Evolutionary conservation across 2,329 filamentous ascomycete species (phyloP).

Genomic region (Xylaria sp.): DNA sequence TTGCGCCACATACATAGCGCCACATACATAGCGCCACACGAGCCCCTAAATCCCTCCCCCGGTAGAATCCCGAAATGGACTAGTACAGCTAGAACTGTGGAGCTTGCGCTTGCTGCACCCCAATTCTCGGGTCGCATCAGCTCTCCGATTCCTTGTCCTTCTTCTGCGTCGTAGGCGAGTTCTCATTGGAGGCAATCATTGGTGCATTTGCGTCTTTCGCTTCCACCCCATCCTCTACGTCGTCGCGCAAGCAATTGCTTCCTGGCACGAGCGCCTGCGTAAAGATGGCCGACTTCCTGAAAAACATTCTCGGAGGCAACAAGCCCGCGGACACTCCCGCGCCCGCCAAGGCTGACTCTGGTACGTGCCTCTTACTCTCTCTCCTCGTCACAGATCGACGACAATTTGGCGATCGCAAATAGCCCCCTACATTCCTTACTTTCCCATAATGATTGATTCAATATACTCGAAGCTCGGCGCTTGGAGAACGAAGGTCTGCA

Average conservation of each 20-base stretch:
- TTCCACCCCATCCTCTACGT: slow-evolving; percentile 34
- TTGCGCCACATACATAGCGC: slow-evolving; percentile 29
- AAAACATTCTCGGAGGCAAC: slow-evolving; percentile 75
- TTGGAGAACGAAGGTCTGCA: background rate
- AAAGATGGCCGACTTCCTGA: slow-evolving; percentile 69
- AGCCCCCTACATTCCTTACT: background rate
- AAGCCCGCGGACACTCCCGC: slow-evolving; percentile 67
- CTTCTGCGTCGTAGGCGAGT: slow-evolving; percentile 24
- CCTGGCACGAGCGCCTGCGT: slow-evolving; percentile 43
- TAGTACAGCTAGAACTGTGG: slow-evolving; percentile 13
- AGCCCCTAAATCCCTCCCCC: no score
- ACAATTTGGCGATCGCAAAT: background rate
- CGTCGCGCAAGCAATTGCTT: slow-evolving; percentile 38
- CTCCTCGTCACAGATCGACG: slow-evolving; percentile 1
- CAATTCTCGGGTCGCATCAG: slow-evolving; percentile 32
- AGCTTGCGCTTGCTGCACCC: slow-evolving; percentile 34
- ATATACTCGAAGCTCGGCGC: background rate
- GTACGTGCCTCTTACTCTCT: slow-evolving; percentile 58
- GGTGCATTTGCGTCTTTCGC: slow-evolving; percentile 23
- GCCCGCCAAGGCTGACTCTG: slow-evolving; percentile 68
- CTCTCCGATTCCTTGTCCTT: slow-evolving; percentile 29
- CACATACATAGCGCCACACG: slow-evolving; percentile 12
- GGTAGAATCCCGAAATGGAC: no score
- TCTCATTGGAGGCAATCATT: slow-evolving; percentile 28
- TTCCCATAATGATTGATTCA: background rate